phyloP scores from a whole-genome alignment of 2,329 filamentous ascomycete species.

The Fusarium duplospermum region DNA sequence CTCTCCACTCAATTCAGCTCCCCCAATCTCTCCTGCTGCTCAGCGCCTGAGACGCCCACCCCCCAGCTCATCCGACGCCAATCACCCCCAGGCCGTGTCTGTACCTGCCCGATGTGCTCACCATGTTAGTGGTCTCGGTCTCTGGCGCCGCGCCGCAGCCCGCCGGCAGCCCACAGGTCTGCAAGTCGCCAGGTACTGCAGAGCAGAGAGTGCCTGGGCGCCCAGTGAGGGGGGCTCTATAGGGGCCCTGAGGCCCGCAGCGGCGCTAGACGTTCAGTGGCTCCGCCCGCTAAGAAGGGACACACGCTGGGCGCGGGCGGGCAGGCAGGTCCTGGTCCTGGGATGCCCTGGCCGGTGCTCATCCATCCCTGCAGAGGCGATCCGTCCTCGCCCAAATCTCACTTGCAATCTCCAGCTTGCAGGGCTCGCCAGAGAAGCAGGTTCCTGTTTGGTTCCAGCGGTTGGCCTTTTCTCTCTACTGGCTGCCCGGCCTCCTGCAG shows the following conservation, averaged over 20 bases:
- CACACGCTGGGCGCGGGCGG: slow-evolving; percentile 23
- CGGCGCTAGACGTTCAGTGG: slow-evolving; percentile 43
- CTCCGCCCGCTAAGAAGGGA: slow-evolving; percentile 43
- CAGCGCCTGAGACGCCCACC: slow-evolving; percentile 41
- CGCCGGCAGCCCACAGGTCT: slow-evolving; percentile 24
- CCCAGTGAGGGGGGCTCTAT: slow-evolving; percentile 18
- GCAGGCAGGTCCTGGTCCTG: slow-evolving; percentile 32
- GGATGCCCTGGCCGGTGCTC: slow-evolving; percentile 34
- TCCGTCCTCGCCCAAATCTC: slow-evolving; percentile 47
- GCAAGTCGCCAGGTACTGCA: not conserved
- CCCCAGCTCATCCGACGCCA: slow-evolving; percentile 26
- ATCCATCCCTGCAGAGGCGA: slow-evolving; percentile 49
- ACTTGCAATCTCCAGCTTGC: slow-evolving; percentile 46
- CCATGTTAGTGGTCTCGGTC: slow-evolving; percentile 16
- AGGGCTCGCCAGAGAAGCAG: slow-evolving; percentile 13
- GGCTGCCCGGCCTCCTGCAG: slow-evolving; percentile 9
- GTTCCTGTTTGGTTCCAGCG: slow-evolving; percentile 17
- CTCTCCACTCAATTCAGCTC: slow-evolving; percentile 41
- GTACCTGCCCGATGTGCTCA: slow-evolving; percentile 14
- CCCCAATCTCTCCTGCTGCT: slow-evolving; percentile 42
- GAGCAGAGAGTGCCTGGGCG: slow-evolving; percentile 4
- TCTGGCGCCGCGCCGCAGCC: slow-evolving; percentile 28
- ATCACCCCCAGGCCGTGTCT: slow-evolving; percentile 31
- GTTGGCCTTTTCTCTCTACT: slow-evolving; percentile 15
- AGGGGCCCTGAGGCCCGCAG: slow-evolving; percentile 40